Percentiles rank a stretch among this genome's conserved stretches.
Evolutionary conservation across 768 basidiomycete species (phyloP).

Genomic region (Mycena olivaceomarginata): DNA sequence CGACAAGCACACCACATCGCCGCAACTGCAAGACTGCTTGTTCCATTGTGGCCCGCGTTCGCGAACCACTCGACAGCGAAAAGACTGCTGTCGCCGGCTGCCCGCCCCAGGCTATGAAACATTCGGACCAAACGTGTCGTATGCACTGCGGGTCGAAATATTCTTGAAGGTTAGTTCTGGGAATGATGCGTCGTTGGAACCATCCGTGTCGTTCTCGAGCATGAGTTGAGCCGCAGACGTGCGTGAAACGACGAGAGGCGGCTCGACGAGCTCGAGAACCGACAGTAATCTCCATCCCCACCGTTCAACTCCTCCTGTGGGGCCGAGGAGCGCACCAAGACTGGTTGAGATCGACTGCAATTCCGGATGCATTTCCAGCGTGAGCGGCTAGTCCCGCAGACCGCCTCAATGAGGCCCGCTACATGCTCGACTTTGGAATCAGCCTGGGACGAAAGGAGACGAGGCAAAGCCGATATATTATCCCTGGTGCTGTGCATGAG

Average conservation of each 20-base stretch:
- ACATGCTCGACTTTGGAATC: slow-evolving; percentile 86
- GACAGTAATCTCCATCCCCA: slow-evolving; percentile 94
- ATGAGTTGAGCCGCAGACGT: slow-evolving; percentile 72
- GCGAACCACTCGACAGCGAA: slow-evolving; percentile 92
- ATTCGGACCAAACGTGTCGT: slow-evolving; percentile 81
- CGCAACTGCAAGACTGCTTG: slow-evolving; percentile 69
- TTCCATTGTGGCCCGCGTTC: slow-evolving; percentile 68
- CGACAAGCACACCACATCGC: slow-evolving; percentile 92
- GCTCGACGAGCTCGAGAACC: slow-evolving; percentile 84
- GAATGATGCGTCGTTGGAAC: slow-evolving; percentile 65
- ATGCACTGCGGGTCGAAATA: slow-evolving; percentile 69
- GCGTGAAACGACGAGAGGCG: slow-evolving; percentile 67
- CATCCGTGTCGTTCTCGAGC: slow-evolving; percentile 70
- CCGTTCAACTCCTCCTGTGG: slow-evolving; percentile 89
- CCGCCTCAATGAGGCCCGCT: slow-evolving; percentile 80
- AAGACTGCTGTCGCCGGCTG: slow-evolving; percentile 80
- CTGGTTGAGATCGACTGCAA: slow-evolving; percentile 69
- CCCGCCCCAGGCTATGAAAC: slow-evolving; percentile 83
- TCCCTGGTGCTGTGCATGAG: slow-evolving; percentile 79
- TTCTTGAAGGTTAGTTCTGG: slow-evolving; percentile 77
- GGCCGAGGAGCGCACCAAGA: slow-evolving; percentile 83
- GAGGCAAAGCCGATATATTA: slow-evolving; percentile 82
- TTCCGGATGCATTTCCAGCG: slow-evolving; percentile 45
- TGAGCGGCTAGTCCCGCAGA: slow-evolving; percentile 72
- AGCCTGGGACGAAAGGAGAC: slow-evolving; percentile 79